Percentiles rank a stretch among this genome's conserved stretches.
phyloP scores from a whole-genome alignment of 306 rosid genomes.

The Begonia masoniana region DNA sequence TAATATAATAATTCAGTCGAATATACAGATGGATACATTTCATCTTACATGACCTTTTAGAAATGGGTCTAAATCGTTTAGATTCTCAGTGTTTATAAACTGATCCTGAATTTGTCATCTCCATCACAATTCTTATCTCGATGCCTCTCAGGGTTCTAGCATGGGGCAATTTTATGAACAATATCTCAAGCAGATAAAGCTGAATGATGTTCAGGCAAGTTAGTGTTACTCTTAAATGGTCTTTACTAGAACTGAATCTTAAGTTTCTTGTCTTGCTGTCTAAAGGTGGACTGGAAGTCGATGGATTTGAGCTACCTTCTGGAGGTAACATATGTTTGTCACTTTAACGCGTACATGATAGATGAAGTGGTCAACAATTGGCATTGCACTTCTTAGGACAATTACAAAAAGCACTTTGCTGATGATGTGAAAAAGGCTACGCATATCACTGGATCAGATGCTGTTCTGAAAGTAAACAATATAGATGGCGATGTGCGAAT shows the following conservation, averaged over 20 bases:
- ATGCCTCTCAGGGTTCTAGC: conserved; percentile 74
- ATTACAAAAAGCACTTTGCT: conserved; percentile 45
- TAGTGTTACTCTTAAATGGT: conserved; percentile 5
- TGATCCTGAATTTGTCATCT: not conserved
- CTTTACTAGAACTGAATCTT: conserved; percentile 10
- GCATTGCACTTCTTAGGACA: conserved; percentile 41
- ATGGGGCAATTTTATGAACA: conserved; percentile 79
- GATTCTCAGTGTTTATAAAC: not conserved
- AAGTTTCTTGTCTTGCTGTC: conserved; percentile 18
- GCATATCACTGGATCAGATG: conserved; percentile 50
- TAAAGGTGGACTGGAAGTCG: conserved; percentile 77
- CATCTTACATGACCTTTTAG: not conserved
- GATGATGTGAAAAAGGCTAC: conserved; percentile 51
- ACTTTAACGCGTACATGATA: conserved; percentile 1
- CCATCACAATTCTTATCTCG: not conserved
- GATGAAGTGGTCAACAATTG: conserved; percentile 4
- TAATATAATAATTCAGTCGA: not conserved
- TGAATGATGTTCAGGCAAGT: conserved; percentile 63
- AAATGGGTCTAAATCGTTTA: too few relatives aligned
- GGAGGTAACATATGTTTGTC: conserved; percentile 43
- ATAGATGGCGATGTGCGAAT: conserved; percentile 62
- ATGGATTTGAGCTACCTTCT: conserved; percentile 79
- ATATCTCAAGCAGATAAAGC: conserved; percentile 87
- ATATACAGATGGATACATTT: not conserved
- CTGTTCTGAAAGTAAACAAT: conserved; percentile 60